A percentile compares a stretch with the other conserved stretches of the same genome.
These are phyloP conservation scores for Sugiyamaella smithiae DNA, from an alignment of 805 yeast species.

Conservation along the genomic window DNA sequence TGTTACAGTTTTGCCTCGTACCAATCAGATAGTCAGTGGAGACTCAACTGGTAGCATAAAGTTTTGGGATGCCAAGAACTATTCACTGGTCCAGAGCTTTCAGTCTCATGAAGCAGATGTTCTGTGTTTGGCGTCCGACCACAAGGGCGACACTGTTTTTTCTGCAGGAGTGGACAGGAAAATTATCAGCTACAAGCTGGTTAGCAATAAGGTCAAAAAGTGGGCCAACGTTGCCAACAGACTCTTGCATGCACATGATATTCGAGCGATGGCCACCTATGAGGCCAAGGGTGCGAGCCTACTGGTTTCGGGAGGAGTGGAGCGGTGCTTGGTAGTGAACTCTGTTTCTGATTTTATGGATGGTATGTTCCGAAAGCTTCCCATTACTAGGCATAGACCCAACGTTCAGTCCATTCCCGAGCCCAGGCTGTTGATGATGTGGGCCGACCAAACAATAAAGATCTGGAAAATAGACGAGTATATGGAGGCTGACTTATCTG, in stretches of 20 bases:
- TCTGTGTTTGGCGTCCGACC: constrained; percentile 62
- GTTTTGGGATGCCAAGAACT: constrained; percentile 82
- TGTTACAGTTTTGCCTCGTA: constrained; percentile 57
- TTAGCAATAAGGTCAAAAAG: constrained; percentile 40
- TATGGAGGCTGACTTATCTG: constrained; percentile 17
- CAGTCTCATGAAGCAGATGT: constrained; percentile 90
- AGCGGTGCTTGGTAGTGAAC: constrained; percentile 45
- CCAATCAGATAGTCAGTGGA: constrained; percentile 83
- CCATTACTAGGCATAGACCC: constrained; percentile 57
- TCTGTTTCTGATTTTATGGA: constrained; percentile 64
- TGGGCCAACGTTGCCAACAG: constrained; percentile 81
- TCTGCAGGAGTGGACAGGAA: constrained; percentile 94
- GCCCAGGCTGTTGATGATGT: constrained; percentile 59
- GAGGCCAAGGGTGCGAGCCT: constrained; percentile 58
- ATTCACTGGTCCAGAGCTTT: constrained; percentile 76
- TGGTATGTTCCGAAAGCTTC: constrained; percentile 68
- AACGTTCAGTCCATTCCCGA: constrained; percentile 48
- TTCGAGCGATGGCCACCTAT: constrained; percentile 64
- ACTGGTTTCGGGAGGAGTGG: constrained; percentile 52
- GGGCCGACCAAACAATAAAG: constrained; percentile 80
- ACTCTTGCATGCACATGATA: constrained; percentile 79
- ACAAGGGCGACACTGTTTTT: constrained; percentile 61
- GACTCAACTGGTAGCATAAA: constrained; percentile 94
- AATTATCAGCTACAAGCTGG: constrained; percentile 65
- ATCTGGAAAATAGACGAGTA: constrained; percentile 62